A percentile compares a stretch with the other conserved stretches of the same genome.
Conservation (phyloP, 2,329 filamentous ascomycete genomes). For the Beauveria rudraprayagi region DNA sequence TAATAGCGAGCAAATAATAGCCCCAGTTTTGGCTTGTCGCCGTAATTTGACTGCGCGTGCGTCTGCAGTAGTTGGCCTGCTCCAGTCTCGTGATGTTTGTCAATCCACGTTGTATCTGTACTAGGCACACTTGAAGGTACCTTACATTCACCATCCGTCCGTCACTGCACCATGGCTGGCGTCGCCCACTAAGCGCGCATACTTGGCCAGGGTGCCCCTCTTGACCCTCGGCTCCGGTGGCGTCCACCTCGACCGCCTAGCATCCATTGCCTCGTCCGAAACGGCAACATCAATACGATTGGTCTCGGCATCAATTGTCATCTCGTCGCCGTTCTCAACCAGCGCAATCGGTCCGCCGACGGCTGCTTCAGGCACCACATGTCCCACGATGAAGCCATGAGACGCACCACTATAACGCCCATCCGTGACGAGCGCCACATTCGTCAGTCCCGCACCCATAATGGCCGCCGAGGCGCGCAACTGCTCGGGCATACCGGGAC, state of each 20-base stretch:
- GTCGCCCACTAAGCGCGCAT: constrained; percentile 79
- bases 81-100: not conserved
- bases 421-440: constrained; percentile 87
- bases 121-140: not conserved
- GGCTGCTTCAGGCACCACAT: constrained; percentile 85
- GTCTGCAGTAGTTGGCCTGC: too few species aligned
- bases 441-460: constrained; percentile 82
- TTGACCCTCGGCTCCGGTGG: constrained; percentile 64
- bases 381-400: constrained; percentile 90
- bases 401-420: constrained; percentile 81
- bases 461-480: constrained; percentile 81
- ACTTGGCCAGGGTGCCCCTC: constrained; percentile 82
- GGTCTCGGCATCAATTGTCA: constrained; percentile 77
- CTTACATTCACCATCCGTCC: constrained; percentile 38
- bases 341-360: constrained; percentile 82
- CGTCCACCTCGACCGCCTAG: constrained; percentile 59
- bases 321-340: constrained; percentile 68
- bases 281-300: constrained; percentile 67
- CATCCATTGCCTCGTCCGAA: constrained; percentile 59
- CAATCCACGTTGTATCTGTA: not conserved
- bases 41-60: not conserved
- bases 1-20: constrained; percentile 10
- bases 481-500: constrained; percentile 94
- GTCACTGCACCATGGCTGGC: constrained; percentile 88
- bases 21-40: not conserved